Evolutionary conservation across 306 rosid species (phyloP), one percentile per base, ranked within the genome.

Genomic region (Argentina anserina): DNA sequence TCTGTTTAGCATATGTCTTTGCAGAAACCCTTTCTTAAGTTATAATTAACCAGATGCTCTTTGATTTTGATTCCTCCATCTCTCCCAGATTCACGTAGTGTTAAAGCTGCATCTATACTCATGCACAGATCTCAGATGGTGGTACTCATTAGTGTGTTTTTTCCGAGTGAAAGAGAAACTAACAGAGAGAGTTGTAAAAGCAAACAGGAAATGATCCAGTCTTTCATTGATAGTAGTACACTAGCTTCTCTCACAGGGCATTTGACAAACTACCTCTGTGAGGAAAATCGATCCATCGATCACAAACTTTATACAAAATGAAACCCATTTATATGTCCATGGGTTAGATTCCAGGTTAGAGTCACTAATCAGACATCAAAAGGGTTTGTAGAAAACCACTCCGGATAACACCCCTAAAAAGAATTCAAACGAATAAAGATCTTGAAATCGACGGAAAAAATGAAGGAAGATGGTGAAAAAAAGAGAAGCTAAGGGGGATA

Each of bases 401-500:
- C 41, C 60, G 28, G 28, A 52, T 10, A 61, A 21, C 53, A 25
- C 39, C 78, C 70, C 65, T 15, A 34, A 70, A 69, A 76, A 28
- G 41, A 84, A 68, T 58, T 9, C 60, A 23, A 28, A 29, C 7
- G 67, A 49, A 15, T 61, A 0, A 55, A 69, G n/a, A n/a, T n/a
- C n/a, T n/a, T n/a, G 63, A 71, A 78, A 82, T 56, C 59, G 40
- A 63, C 37, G 17, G 76, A 76, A 65, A 65, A 49, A 79, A 70
- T 47, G 81, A 75, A 81, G 82, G 80, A 50, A 83, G 85, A 84
- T 75, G 90, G 59, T 70, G 37, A 76, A 82, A 91, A 89, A 87
- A 78, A 79, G 87, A 81, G 93, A 87, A 83, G 91, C 88, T 47
- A 0, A 31, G n/a, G 1, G 7, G 31, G 15, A 9, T 47, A 55